Conservation (phyloP, 306 rosid genomes). For the Chamaecrista fasciculata region DNA sequence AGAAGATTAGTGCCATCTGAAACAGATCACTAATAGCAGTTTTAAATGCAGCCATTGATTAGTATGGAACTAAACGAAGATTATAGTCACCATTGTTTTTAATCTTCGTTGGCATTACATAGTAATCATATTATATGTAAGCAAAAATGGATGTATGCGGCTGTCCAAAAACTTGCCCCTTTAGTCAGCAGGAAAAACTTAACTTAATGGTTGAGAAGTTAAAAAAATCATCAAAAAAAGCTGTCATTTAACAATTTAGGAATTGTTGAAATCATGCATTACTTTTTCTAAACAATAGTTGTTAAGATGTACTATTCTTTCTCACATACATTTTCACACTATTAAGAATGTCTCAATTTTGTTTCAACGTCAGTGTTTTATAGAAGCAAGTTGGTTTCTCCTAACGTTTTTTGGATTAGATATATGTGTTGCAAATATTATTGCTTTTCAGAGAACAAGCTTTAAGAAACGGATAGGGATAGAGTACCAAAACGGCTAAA, state of each 20-base stretch:
- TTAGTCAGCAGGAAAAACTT: too few species aligned
- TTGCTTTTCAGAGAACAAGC: neutral
- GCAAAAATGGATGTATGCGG: too few species aligned
- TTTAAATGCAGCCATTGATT: slow-evolving; percentile 5
- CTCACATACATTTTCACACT: neutral
- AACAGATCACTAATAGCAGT: neutral
- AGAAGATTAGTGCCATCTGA: neutral
- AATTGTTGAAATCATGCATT: too few species aligned
- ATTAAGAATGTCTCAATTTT: neutral
- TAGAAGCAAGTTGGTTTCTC: neutral
- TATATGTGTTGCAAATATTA: neutral
- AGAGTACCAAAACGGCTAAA: neutral
- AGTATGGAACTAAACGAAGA: neutral
- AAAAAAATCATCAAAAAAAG: too few species aligned
- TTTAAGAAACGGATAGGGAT: neutral
- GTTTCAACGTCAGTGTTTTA: neutral
- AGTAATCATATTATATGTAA: neutral
- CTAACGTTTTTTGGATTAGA: neutral
- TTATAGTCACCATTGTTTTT: neutral
- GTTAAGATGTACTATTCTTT: neutral
- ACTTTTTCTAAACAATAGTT: too few species aligned
- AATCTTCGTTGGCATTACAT: neutral
- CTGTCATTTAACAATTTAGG: neutral
- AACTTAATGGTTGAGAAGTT: too few species aligned
- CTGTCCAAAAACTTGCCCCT: too few species aligned